phyloP scores from a whole-genome alignment of 371 early-diverging fungal species.

The Mortierella sp. region DNA sequence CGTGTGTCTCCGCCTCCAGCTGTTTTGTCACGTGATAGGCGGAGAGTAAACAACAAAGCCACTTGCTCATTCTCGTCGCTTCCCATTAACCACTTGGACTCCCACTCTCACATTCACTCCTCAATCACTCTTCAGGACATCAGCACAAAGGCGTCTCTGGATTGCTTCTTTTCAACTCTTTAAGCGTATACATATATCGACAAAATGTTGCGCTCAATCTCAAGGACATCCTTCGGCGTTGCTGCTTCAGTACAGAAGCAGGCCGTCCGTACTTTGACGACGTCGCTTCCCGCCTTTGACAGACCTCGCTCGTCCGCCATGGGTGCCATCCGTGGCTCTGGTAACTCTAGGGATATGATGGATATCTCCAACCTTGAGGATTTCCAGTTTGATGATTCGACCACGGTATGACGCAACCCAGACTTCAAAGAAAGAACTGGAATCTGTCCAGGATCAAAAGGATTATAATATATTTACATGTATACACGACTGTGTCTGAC shows the following conservation, averaged over 20 bases:
- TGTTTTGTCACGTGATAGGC: no score
- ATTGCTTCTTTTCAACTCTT: not conserved
- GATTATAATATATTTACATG: no score
- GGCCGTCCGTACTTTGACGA: conserved; percentile 43
- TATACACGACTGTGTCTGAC: no score
- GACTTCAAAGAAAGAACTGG: no score
- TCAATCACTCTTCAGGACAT: no score
- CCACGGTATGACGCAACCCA: conserved; percentile 47
- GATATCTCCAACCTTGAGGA: conserved; percentile 66
- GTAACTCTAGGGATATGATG: conserved; percentile 58
- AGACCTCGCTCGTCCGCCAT: conserved; percentile 45
- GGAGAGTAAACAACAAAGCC: no score
- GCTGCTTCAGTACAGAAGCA: conserved; percentile 16
- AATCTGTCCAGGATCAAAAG: not conserved
- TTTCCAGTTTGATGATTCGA: conserved; percentile 70
- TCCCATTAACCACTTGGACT: no score
- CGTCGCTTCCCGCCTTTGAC: conserved; percentile 32
- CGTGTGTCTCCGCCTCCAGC: no score
- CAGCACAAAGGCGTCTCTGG: no score
- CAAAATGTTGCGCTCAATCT: conserved; percentile 44
- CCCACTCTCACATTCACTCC: no score
- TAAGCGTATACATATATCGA: not conserved
- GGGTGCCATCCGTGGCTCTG: conserved; percentile 40
- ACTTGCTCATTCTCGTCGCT: not conserved
- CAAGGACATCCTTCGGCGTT: conserved; percentile 27